These are phyloP conservation scores for Aspergillus novofumigatus DNA, from an alignment of 2,329 filamentous ascomycete species.

Conservation along the genomic window DNA sequence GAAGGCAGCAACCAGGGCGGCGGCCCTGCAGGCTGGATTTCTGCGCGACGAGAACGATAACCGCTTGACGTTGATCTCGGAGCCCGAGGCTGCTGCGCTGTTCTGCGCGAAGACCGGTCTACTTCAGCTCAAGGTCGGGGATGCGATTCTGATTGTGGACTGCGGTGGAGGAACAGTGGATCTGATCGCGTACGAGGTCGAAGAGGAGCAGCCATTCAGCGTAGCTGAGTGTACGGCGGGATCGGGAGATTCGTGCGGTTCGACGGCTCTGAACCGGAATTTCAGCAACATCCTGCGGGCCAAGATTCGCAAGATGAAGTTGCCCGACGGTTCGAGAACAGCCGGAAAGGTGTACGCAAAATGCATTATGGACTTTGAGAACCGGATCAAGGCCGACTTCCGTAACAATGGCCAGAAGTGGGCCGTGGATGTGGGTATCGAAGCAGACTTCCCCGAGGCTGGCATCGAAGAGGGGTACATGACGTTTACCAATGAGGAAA, in stretches of 20 bases:
- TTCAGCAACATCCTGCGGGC: conserved; percentile 97
- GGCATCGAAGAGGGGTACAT: conserved; percentile 99
- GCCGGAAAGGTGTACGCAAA: conserved; percentile 98
- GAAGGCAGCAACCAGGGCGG: conserved; percentile 92
- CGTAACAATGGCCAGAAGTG: conserved; percentile 98
- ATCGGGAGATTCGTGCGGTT: conserved; percentile 95
- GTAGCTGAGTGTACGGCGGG: conserved; percentile 96
- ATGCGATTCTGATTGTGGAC: conserved; percentile 96
- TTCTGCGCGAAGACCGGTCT: conserved; percentile 97
- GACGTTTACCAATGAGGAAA: conserved; percentile 99
- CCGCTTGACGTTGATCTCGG: conserved; percentile 86
- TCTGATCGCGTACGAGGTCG: conserved; percentile 97
- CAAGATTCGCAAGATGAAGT: conserved; percentile 98
- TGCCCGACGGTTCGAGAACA: conserved; percentile 93
- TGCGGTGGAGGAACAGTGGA: conserved; percentile 98
- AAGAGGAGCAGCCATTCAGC: conserved; percentile 94
- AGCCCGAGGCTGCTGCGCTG: conserved; percentile 93
- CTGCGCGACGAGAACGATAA: conserved; percentile 97
- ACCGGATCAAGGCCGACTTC: conserved; percentile 99
- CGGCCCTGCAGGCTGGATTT: conserved; percentile 95
- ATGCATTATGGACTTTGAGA: conserved; percentile 99
- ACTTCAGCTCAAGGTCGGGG: conserved; percentile 94
- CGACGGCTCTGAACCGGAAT: conserved; percentile 95
- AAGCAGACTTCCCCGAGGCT: conserved; percentile 95
- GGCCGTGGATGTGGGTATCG: conserved; percentile 97